Conservation (phyloP, 116 monocot genomes). For the Papilionanthe hybrid region DNA sequence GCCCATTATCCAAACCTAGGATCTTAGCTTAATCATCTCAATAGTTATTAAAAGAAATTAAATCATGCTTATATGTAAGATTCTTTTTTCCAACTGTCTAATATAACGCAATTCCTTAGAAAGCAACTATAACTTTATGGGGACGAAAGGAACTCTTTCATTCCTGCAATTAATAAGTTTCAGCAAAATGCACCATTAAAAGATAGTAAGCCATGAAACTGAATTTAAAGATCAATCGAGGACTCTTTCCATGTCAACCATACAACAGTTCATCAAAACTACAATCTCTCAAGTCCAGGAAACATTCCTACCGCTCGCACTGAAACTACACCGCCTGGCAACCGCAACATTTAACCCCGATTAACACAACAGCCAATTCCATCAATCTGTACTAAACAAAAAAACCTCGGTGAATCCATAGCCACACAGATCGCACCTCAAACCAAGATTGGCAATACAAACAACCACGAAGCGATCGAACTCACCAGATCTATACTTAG, state of each 20-base stretch:
- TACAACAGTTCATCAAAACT: neutral
- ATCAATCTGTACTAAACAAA: neutral
- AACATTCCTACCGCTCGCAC: neutral
- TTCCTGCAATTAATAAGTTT: neutral
- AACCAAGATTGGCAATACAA: neutral
- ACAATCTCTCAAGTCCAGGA: neutral
- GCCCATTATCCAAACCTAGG: neutral
- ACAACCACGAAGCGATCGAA: neutral
- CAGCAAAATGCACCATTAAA: neutral
- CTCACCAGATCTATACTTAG: constrained; percentile 4
- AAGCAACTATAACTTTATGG: neutral
- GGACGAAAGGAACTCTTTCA: neutral
- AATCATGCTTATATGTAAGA: neutral
- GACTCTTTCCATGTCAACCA: neutral
- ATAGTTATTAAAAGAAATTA: neutral
- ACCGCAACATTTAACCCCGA: neutral
- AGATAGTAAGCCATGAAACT: neutral
- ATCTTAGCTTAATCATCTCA: neutral
- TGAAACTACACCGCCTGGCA: neutral
- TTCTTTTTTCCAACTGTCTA: neutral
- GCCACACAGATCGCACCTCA: neutral
- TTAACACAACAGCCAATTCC: neutral
- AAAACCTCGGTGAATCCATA: neutral
- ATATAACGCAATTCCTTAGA: neutral
- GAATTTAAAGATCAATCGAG: neutral